Conservation (phyloP, 768 basidiomycete species). For the Xerocomellus chrysenteron region DNA sequence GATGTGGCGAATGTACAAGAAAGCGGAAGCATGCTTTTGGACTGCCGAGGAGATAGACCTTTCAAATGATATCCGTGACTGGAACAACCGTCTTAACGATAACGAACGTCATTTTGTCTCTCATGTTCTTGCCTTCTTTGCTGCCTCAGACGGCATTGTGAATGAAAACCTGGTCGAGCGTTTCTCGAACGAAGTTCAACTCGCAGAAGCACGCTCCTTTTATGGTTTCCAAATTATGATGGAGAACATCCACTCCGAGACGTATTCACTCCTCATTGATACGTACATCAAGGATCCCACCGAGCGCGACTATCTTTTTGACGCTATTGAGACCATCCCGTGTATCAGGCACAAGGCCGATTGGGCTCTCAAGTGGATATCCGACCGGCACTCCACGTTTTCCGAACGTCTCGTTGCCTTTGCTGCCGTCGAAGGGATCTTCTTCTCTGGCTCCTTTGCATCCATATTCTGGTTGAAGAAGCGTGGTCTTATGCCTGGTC, state of each 20-base stretch:
- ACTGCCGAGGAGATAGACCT: conserved; percentile 91
- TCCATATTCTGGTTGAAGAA: conserved; percentile 97
- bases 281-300: conserved; percentile 81
- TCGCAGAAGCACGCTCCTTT: conserved; percentile 89
- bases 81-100: conserved; percentile 73
- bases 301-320: conserved; percentile 77
- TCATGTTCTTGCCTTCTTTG: conserved; percentile 92
- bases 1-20: conserved; percentile 97
- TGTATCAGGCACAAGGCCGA: conserved; percentile 89
- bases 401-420: conserved; percentile 91
- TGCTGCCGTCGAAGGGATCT: conserved; percentile 94
- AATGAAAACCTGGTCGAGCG: conserved; percentile 94
- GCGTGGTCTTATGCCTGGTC: conserved; percentile 92
- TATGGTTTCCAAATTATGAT: conserved; percentile 99
- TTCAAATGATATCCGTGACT: conserved; percentile 80
- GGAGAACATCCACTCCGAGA: conserved; percentile 95
- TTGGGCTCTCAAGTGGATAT: conserved; percentile 92
- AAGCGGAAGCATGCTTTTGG: conserved; percentile 91
- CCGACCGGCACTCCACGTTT: conserved; percentile 73
- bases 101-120: conserved; percentile 87
- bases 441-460: conserved; percentile 92
- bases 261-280: conserved; percentile 93
- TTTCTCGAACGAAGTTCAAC: conserved; percentile 88
- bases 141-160: conserved; percentile 91
- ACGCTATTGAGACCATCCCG: conserved; percentile 89